phyloP scores from a whole-genome alignment of 2,329 filamentous ascomycete genomes.

The Cordyceps farinosa region DNA sequence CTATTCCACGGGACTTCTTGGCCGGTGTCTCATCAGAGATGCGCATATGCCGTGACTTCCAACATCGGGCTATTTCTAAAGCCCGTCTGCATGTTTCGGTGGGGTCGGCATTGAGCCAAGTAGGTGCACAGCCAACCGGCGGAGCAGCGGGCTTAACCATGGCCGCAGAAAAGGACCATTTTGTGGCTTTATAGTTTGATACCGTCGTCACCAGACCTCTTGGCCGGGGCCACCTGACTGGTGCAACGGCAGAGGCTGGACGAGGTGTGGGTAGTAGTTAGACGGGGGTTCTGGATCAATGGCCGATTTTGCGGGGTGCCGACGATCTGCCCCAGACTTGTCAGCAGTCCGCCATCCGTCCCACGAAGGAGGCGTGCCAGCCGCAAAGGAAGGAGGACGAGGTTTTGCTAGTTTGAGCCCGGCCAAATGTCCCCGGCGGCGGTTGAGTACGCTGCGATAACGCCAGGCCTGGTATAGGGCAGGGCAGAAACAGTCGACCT shows the following conservation, averaged over 20 bases:
- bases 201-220: conserved; percentile 14
- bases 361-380: background rate
- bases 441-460: background rate
- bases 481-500: background rate
- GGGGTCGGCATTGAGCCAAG: conserved; percentile 3
- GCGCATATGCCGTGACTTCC: background rate
- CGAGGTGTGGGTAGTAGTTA: background rate
- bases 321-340: conserved; percentile 13
- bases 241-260: conserved; percentile 7
- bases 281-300: conserved; percentile 11
- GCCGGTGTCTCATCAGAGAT: background rate
- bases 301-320: conserved; percentile 12
- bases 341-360: background rate
- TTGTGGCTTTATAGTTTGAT: conserved; percentile 18
- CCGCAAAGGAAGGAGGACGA: background rate
- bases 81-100: background rate
- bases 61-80: background rate
- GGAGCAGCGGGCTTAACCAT: background rate
- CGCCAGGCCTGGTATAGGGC: background rate
- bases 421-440: background rate
- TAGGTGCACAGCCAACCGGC: background rate
- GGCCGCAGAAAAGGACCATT: background rate
- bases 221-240: conserved; percentile 14
- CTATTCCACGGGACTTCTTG: background rate
- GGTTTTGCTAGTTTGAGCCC: background rate